Evolutionary conservation across 2,329 filamentous ascomycete genomes (phyloP).

Genomic region (Fusarium keratoplasticum): DNA sequence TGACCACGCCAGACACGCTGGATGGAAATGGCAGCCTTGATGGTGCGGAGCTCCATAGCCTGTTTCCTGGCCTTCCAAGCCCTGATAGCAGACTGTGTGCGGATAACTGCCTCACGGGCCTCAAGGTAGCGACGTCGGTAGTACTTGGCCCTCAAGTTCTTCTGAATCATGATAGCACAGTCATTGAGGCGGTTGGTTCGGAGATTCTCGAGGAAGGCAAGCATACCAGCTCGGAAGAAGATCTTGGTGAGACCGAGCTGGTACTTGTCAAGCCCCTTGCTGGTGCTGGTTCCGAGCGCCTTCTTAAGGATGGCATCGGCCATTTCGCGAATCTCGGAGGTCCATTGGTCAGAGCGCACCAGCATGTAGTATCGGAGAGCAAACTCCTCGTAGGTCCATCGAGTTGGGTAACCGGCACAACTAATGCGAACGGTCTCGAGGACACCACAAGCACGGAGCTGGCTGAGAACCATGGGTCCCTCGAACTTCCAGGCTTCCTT

Average conservation of each 20-base stretch:
- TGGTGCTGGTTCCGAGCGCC: conserved; percentile 82
- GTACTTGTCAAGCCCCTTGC: conserved; percentile 88
- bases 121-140: conserved; percentile 93
- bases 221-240: conserved; percentile 99
- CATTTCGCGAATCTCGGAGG: conserved; percentile 92
- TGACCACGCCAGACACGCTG: conserved; percentile 95
- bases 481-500: conserved; percentile 99
- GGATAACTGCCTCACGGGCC: conserved; percentile 82
- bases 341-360: conserved; percentile 90
- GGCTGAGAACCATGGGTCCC: conserved; percentile 97
- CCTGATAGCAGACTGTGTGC: conserved; percentile 81
- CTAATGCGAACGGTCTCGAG: conserved; percentile 98
- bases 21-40: conserved; percentile 92
- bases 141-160: conserved; percentile 96
- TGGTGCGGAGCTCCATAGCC: conserved; percentile 82
- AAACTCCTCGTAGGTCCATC: conserved; percentile 99
- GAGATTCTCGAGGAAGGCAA: conserved; percentile 95
- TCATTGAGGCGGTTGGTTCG: conserved; percentile 91
- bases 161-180: conserved; percentile 97
- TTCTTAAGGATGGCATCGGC: conserved; percentile 91
- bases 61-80: conserved; percentile 81
- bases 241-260: conserved; percentile 98
- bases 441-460: conserved; percentile 97
- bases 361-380: conserved; percentile 98
- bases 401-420: conserved; percentile 94